These are phyloP conservation scores for Hypoxylon rickii DNA, from an alignment of 495 filamentous ascomycete genomes.

Conservation along the genomic window DNA sequence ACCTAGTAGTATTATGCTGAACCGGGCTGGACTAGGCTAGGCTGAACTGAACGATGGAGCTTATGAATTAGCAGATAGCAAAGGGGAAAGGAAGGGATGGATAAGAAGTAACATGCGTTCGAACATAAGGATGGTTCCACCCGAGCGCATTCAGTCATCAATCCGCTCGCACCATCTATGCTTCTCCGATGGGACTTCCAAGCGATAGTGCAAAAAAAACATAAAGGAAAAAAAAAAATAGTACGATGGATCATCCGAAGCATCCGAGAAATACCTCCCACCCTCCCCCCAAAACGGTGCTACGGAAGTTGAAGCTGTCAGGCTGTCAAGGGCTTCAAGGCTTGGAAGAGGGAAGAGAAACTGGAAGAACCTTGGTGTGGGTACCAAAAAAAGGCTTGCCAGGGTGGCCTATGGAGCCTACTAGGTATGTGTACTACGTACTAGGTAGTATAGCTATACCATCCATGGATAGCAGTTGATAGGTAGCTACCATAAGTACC, in stretches of 20 bases:
- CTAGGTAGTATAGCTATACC: too few relatives aligned
- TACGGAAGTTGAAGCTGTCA: conserved; percentile 28
- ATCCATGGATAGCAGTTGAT: too few relatives aligned
- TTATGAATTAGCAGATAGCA: too few relatives aligned
- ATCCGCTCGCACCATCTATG: conserved; percentile 28
- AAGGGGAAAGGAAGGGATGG: not conserved
- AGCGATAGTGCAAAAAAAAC: conserved; percentile 23
- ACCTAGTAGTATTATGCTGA: too few relatives aligned
- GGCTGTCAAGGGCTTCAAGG: conserved; percentile 7
- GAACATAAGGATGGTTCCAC: conserved; percentile 20
- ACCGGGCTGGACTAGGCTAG: too few relatives aligned
- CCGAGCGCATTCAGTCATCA: conserved; percentile 9
- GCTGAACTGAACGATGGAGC: too few relatives aligned
- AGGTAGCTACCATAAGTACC: too few relatives aligned
- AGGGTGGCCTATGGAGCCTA: too few relatives aligned
- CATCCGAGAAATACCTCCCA: conserved; percentile 26
- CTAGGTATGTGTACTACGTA: too few relatives aligned
- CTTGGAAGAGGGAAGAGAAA: not conserved
- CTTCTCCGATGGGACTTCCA: too few relatives aligned
- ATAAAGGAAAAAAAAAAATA: conserved; percentile 19
- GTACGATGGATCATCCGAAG: conserved; percentile 34
- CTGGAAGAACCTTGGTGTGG: not conserved
- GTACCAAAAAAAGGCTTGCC: conserved; percentile 13
- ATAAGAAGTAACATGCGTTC: not conserved
- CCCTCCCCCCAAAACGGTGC: conserved; percentile 26